These are phyloP conservation scores for Cyberlindnera maritima DNA, from an alignment of 805 yeast genomes.

Conservation along the genomic window DNA sequence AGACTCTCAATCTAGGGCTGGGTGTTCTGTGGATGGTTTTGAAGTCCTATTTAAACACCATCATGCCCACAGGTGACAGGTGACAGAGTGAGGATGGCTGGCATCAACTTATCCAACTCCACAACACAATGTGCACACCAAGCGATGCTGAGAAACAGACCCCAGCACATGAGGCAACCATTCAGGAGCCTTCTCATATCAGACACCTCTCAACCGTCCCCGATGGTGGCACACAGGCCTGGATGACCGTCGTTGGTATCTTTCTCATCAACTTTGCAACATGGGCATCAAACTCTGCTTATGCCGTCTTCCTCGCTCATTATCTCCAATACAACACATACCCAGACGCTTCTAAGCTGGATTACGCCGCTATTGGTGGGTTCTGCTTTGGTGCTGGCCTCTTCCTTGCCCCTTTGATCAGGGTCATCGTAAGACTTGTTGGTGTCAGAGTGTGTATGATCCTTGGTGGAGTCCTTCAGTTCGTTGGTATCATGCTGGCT, in stretches of 20 bases:
- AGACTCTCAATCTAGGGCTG: too few species aligned
- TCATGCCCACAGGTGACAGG: too few species aligned
- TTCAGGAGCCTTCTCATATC: too few species aligned
- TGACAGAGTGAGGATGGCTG: too few species aligned
- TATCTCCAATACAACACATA: conserved; percentile 50
- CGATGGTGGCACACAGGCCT: conserved; percentile 28
- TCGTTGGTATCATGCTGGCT: conserved; percentile 57
- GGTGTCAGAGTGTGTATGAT: conserved; percentile 45
- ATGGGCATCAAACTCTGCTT: conserved; percentile 33
- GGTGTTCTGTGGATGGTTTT: too few species aligned
- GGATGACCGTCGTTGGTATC: conserved; percentile 25
- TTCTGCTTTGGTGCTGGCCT: conserved; percentile 56
- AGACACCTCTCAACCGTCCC: conserved; percentile 11
- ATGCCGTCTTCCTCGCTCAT: conserved; percentile 59
- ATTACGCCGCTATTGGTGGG: conserved; percentile 69
- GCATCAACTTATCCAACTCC: too few species aligned
- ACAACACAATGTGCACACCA: too few species aligned
- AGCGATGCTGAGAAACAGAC: too few species aligned
- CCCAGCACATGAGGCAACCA: too few species aligned
- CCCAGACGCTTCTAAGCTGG: conserved; percentile 51
- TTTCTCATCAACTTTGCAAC: conserved; percentile 26
- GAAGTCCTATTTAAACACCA: too few species aligned
- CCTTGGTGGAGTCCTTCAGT: conserved; percentile 50
- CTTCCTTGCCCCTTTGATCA: conserved; percentile 52
- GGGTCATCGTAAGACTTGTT: conserved; percentile 4